phyloP scores from a whole-genome alignment of 2,329 filamentous ascomycete genomes.

The Fusarium guadeloupense region DNA sequence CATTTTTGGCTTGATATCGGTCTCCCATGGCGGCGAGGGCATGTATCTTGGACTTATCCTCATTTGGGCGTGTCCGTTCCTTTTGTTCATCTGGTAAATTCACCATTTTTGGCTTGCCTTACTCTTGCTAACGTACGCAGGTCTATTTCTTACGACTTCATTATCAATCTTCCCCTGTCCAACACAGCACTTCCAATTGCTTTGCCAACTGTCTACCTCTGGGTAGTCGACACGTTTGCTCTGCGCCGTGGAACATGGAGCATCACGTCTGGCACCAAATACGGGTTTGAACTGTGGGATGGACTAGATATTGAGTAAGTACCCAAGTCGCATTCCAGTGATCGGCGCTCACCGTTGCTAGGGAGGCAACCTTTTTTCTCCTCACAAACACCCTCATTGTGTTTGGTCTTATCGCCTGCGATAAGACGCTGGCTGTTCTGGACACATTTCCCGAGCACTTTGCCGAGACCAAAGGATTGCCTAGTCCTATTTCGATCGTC shows the following conservation, averaged over 20 bases:
- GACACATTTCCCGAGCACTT: slow-evolving; percentile 70
- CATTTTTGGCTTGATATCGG: slow-evolving; percentile 54
- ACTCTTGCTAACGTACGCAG: slow-evolving; percentile 48
- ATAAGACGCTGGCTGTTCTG: slow-evolving; percentile 73
- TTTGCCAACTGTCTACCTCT: slow-evolving; percentile 74
- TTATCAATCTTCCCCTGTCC: slow-evolving; percentile 66
- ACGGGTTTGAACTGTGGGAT: slow-evolving; percentile 69
- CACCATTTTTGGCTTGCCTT: neutral
- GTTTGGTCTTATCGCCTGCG: slow-evolving; percentile 73
- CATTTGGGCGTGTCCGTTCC: slow-evolving; percentile 73
- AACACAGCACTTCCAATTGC: slow-evolving; percentile 68
- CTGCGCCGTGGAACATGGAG: slow-evolving; percentile 75
- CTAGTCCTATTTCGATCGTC: slow-evolving; percentile 62
- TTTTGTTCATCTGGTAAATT: slow-evolving; percentile 56
- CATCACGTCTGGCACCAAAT: slow-evolving; percentile 73
- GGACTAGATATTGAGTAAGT: slow-evolving; percentile 70
- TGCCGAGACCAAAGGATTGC: slow-evolving; percentile 53
- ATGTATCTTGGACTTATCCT: slow-evolving; percentile 77
- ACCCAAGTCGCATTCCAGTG: accelerated
- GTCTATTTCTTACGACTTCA: slow-evolving; percentile 70
- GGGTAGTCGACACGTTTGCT: slow-evolving; percentile 76
- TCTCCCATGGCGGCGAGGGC: slow-evolving; percentile 58
- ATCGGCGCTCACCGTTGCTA: neutral
- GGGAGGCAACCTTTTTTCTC: slow-evolving; percentile 77
- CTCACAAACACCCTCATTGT: slow-evolving; percentile 75